These are phyloP conservation scores for Phaeosphaeria sp. DNA, from an alignment of 2,329 filamentous ascomycete genomes.

Conservation along the genomic window DNA sequence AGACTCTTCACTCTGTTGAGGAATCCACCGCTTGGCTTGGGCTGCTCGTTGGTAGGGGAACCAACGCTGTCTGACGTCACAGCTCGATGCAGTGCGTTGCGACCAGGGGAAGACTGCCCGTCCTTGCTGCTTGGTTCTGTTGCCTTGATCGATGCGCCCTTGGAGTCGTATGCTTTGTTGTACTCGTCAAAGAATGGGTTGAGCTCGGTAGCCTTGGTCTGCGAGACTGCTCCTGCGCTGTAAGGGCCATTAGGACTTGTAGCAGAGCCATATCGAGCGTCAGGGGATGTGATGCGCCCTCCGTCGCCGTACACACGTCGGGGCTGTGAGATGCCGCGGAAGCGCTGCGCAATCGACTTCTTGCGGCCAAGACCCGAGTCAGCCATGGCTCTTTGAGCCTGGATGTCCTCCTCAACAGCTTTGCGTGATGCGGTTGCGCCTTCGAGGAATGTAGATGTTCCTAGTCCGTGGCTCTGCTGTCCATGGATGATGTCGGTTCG, in stretches of 20 bases:
- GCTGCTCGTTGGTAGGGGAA: conserved; percentile 22
- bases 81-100: conserved; percentile 39
- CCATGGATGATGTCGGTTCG: conserved; percentile 77
- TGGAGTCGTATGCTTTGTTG: conserved; percentile 69
- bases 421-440: conserved; percentile 85
- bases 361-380: conserved; percentile 74
- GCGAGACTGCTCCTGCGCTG: conserved; percentile 50
- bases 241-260: conserved; percentile 38
- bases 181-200: conserved; percentile 87
- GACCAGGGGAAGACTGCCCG: conserved; percentile 35
- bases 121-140: conserved; percentile 48
- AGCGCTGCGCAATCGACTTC: conserved; percentile 92
- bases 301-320: conserved; percentile 60
- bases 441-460: conserved; percentile 94
- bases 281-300: conserved; percentile 53
- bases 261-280: conserved; percentile 57
- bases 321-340: conserved; percentile 82
- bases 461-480: conserved; percentile 81
- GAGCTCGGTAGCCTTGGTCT: conserved; percentile 51
- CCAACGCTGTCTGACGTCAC: conserved; percentile 42
- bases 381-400: conserved; percentile 56
- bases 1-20: conserved; percentile 48
- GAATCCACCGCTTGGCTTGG: conserved; percentile 41
- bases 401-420: conserved; percentile 77
- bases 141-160: conserved; percentile 64